These are phyloP conservation scores for Pistacia integerrima DNA, from an alignment of 345 rosid species.

Conservation along the genomic window DNA sequence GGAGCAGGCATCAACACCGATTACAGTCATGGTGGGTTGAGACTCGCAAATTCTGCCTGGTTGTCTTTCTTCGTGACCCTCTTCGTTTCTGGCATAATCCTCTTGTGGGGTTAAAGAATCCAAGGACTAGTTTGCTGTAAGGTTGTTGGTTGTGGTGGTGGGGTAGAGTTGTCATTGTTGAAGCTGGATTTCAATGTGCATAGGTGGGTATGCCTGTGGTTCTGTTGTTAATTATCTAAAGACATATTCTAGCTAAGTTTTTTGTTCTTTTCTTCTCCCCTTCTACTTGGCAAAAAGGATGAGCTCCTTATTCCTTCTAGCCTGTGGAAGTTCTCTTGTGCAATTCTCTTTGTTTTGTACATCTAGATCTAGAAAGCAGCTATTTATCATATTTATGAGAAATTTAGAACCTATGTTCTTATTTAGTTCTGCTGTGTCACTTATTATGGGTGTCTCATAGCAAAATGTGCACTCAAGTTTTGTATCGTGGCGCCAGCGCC, in stretches of 20 bases:
- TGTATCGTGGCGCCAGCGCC: neutral
- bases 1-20: conserved; percentile 50
- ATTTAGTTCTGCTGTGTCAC: neutral
- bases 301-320: conserved; percentile 22
- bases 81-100: conserved; percentile 31
- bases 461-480: neutral
- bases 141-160: conserved; percentile 8
- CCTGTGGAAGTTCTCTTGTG: neutral
- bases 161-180: conserved; percentile 21
- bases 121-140: neutral
- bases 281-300: conserved; percentile 13
- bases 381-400: conserved; percentile 16
- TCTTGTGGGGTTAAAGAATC: conserved; percentile 31
- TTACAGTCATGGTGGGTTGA: conserved; percentile 32
- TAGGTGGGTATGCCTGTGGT: conserved; percentile 34
- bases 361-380: conserved; percentile 28
- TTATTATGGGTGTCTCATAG: neutral
- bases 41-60: conserved; percentile 10
- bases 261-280: conserved; percentile 20
- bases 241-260: conserved; percentile 32
- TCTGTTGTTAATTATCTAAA: conserved; percentile 26
- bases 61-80: conserved; percentile 11
- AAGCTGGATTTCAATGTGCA: conserved; percentile 30
- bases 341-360: conserved; percentile 14
- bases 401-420: conserved; percentile 4